Evolutionary conservation across 1,139 yeast genomes (phyloP), one percentile per base, ranked within the genome.

Genomic region (Lodderomyces beijingensis): DNA sequence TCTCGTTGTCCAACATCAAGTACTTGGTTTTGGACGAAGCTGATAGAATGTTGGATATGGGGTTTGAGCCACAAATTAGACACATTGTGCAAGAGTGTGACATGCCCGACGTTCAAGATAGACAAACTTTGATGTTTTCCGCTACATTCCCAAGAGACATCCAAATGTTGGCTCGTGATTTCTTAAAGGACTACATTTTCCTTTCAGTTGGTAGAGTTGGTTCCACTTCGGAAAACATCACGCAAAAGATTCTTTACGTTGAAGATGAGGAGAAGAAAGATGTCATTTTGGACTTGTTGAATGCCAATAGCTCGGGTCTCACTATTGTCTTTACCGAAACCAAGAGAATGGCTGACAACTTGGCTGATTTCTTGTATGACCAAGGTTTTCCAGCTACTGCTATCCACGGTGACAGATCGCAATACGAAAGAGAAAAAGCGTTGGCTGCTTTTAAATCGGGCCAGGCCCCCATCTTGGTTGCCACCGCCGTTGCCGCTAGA

Each of bases 41-140:
- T 57, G 98, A 91, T 69, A 86, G 98, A 74, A 91, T 91, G 98
- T 79, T 91, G 69, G 98, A 91, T 80, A 91, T 91, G 98, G 98
- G 98, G 75, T 91, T 91, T 69, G 98, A 91, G 73, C 97, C 97
- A 46, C 98, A 91, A 74, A 91, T 91, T 58, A 86, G 98, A 77
- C 86, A 89, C 60, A 89, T 91, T 57, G 98, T 91, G 42, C 95
- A 91, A 66, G 95, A 85, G 49, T 89, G 93, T 71, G 96, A 87
- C 61, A 89, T 89, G 97, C 96, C 98, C 43, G 81, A 74, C 46
- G 95, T 86, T 39, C 70, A 77, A 43, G 75, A 83, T 53, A 84
- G 98, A 72, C 98, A 91, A 71, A 91, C 98, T 24, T 77, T 91
- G 56, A 87, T 91, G 95, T 91, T 91, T 70, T 87, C 96, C 28